Base-by-base conservation (phyloP, 73 alveolate species). In the Paramecium sexaurelia region DNA sequence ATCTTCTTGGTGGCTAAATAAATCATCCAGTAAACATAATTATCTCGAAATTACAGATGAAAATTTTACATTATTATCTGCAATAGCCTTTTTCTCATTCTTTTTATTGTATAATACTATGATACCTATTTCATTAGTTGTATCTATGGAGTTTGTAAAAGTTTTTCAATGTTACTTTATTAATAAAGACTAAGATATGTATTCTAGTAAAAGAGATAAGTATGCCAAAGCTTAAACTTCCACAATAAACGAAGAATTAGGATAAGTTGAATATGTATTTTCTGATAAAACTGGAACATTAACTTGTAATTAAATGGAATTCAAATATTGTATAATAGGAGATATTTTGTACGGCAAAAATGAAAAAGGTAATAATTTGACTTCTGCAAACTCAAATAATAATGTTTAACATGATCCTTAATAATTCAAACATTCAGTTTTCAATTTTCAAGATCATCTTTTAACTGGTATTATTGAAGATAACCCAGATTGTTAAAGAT, bases 251-350 rank as follows among this genome's bases (percentile, higher is more conserved):
- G 99, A 99, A 84, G 99, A 99, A 95, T 92, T 99, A 84, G 99
- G 99, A 2, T 98, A 99, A 92, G 99, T 99, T 20, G 98, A 97
- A 69, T 98, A 98, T 93, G 96, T 99, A 15, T 99, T 99, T 85
- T 95, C 99, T 13, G 99, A 99, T 94, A 99, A 99, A 94, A 99
- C 99, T 1, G 99, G 99, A 13, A 99, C 99, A 26, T 95, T 99
- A 45, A 99, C 99, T 3, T 95, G 97, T 85, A 99, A 99, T 94
- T 95, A 93, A 87, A 99, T 99, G 99, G 99, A 97, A 37, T 98
- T 98, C 57, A 97, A 97, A 73, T 95, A 97, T 84, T 97, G 99
- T 92, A 82, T 88, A 26, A 88, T 88, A 10, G 94, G 94, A 6
- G 91, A 88, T 7, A 39, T 68, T 13, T 22, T 69, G 11, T 88